Evolutionary conservation across 1,284 basidiomycete genomes (phyloP), one percentile per base, ranked within the genome.

Genomic region (Austroboletus niveus): DNA sequence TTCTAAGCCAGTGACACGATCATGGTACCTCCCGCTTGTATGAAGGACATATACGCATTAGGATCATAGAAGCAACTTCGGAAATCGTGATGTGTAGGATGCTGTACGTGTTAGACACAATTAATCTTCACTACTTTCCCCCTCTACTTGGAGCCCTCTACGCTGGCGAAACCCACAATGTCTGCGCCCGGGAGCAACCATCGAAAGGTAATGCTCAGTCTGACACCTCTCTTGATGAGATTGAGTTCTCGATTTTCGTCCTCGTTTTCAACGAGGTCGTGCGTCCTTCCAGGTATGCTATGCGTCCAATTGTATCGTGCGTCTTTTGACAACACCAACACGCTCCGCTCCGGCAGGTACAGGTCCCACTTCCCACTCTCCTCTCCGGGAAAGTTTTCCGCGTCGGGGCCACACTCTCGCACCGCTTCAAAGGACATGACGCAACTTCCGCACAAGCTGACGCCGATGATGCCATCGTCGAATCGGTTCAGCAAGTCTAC

Each of bases 171-270:
- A 38, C 88, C 88, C 14, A 92, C 82, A 30, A 89, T 65, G 53
- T 92, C 85, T 42, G 88, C 89, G 0, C 87, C 88, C 20, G 84
- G 81, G 11, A 89, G 74, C 45, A 92, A 62, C 85, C 89, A 89
- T 42, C 90, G 75, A 68, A 89, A 85, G 6, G 89, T 92, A 45
- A 92, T 75, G 62, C 89, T 92, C 53, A 92, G 68, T 42, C 89
- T 73, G 22, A 77, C 68, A 4, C 75, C 75, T 51, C 89, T 73
- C 49, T 73, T 63, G 17, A 85, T 69, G 76, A 76, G 76, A 31
- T 63, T 56, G 22, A 73, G 68, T 39, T 53, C 59, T 8, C 45
- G 36, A 36, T 29, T 45, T 42, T 53, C 59, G 17, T 69, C 66
- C 45, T 69, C 60, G 35, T 59, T 63, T 54, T 70, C 65, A 22